A percentile compares a stretch with the other conserved stretches of the same genome.
phyloP scores from a whole-genome alignment of 1,284 basidiomycete genomes.

The Volvariella volvacea region DNA sequence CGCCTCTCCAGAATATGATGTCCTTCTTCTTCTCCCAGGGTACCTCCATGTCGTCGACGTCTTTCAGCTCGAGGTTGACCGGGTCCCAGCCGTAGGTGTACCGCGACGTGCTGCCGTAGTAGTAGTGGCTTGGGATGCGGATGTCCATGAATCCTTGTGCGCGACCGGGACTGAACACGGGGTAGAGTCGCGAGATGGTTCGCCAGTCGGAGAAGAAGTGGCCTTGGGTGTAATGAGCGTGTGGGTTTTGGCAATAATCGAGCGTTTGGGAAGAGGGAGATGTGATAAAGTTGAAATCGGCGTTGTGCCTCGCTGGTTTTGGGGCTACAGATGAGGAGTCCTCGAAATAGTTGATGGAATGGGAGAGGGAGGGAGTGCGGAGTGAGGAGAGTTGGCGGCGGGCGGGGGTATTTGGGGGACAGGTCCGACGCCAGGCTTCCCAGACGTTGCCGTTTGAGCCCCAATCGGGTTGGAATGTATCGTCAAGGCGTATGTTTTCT shows the following conservation, averaged over 20 bases:
- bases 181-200: constrained; percentile 78
- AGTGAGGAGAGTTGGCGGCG: constrained; percentile 78
- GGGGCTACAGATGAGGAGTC: not conserved
- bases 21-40: constrained; percentile 75
- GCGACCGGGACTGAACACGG: constrained; percentile 87
- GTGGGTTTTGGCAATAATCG: constrained; percentile 78
- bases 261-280: constrained; percentile 49
- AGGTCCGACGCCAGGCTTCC: constrained; percentile 90
- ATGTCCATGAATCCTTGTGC: constrained; percentile 83
- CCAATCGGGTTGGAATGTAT: constrained; percentile 82
- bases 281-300: constrained; percentile 56
- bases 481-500: constrained; percentile 44
- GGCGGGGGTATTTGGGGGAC: constrained; percentile 72
- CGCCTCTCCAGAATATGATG: constrained; percentile 81
- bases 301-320: constrained; percentile 12
- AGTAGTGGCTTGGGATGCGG: constrained; percentile 90
- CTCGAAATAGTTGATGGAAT: constrained; percentile 19
- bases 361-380: constrained; percentile 26
- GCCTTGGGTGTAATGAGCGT: constrained; percentile 81
- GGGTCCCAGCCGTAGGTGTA: constrained; percentile 92
- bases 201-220: constrained; percentile 97
- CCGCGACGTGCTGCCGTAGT: constrained; percentile 73
- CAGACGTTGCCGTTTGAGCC: constrained; percentile 77
- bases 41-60: constrained; percentile 75
- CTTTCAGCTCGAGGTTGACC: constrained; percentile 60